Percentiles rank a stretch among this genome's conserved stretches.
These are phyloP conservation scores for Pseudocercospora vitis DNA, from an alignment of 2,329 filamentous ascomycete genomes.

Conservation along the genomic window DNA sequence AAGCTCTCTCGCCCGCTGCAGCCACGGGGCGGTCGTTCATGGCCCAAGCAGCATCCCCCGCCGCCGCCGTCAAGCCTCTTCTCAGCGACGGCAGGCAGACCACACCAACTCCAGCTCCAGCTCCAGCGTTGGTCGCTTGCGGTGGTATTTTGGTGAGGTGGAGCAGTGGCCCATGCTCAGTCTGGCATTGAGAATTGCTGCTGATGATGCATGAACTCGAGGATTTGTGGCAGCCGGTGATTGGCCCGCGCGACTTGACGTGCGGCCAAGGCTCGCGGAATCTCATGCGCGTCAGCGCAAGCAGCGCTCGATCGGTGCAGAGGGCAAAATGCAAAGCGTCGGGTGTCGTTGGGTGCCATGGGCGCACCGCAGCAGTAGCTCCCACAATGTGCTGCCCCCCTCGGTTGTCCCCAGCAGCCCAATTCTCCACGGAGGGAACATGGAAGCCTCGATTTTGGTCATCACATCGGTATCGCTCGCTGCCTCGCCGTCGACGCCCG, in stretches of 20 bases:
- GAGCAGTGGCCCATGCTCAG: constrained; percentile 10
- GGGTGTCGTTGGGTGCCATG: background rate
- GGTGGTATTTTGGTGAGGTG: constrained; percentile 11
- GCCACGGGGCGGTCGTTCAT: constrained; percentile 25
- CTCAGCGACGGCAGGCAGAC: too few species aligned
- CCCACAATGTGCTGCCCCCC: background rate
- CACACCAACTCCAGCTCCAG: too few species aligned
- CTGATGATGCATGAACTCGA: constrained; percentile 25
- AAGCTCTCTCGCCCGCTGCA: constrained; percentile 24
- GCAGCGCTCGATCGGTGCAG: constrained; percentile 20
- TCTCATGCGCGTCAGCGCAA: constrained; percentile 21
- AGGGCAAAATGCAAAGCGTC: constrained; percentile 16
- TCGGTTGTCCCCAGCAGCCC: background rate
- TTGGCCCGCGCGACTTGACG: constrained; percentile 23
- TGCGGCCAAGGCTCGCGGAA: constrained; percentile 21
- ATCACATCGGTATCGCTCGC: constrained; percentile 10
- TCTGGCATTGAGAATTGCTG: constrained; percentile 12
- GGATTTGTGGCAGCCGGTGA: constrained; percentile 31
- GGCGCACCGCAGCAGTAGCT: background rate
- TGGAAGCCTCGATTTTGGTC: constrained; percentile 10
- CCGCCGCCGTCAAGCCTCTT: constrained; percentile 15
- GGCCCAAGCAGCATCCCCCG: constrained; percentile 10
- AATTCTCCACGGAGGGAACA: constrained; percentile 16
- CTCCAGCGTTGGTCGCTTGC: constrained; percentile 15
- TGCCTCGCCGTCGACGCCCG: background rate